phyloP scores from a whole-genome alignment of 2,329 filamentous ascomycete species.

The Aspergillus fumigatiaffinis region DNA sequence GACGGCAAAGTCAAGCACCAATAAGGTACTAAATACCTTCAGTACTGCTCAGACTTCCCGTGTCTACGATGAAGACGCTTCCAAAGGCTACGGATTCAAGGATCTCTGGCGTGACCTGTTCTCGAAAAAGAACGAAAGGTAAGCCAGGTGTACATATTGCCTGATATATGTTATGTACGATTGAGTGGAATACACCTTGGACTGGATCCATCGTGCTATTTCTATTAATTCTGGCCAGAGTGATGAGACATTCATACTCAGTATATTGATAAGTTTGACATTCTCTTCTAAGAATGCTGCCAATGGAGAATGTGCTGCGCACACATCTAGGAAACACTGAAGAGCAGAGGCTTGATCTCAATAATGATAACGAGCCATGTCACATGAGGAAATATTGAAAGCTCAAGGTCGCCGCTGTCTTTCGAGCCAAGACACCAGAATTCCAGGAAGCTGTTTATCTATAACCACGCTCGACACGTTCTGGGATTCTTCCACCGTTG shows the following conservation, averaged over 20 bases:
- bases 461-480: background rate
- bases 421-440: conserved; percentile 1
- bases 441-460: conserved; percentile 1
- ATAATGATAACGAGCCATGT: background rate
- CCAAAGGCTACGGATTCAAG: conserved; percentile 74
- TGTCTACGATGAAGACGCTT: conserved; percentile 69
- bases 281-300: background rate
- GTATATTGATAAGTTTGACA: background rate
- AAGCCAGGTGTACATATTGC: conserved; percentile 1
- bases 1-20: conserved; percentile 23
- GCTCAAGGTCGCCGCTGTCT: conserved; percentile 3
- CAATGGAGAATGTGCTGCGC: background rate
- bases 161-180: conserved; percentile 4
- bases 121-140: conserved; percentile 22
- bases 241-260: background rate
- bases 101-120: conserved; percentile 88
- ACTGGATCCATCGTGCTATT: background rate
- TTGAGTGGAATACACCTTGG: background rate
- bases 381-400: background rate
- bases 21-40: conserved; percentile 61
- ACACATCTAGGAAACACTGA: background rate
- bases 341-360: background rate
- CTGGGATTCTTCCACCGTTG: background rate
- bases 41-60: conserved; percentile 44
- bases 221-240: background rate